These are phyloP conservation scores for Sporothrix phasma DNA, from an alignment of 2,329 filamentous ascomycete genomes.

Conservation along the genomic window DNA sequence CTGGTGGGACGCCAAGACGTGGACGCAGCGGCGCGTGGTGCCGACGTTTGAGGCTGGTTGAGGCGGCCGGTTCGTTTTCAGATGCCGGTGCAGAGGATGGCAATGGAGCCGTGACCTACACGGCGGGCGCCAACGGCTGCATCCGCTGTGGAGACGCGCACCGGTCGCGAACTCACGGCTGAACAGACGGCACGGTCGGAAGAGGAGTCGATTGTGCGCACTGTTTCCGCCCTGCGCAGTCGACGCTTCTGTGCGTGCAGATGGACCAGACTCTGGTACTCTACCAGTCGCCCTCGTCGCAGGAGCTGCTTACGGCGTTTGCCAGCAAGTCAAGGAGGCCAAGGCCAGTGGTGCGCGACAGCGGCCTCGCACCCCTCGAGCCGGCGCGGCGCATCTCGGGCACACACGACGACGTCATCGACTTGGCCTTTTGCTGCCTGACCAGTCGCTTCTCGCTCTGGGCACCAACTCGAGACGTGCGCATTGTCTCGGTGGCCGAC, in stretches of 20 bases:
- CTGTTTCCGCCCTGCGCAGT: conserved; percentile 54
- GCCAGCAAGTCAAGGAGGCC: neutral
- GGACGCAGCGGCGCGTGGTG: conserved; percentile 72
- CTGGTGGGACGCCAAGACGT: conserved; percentile 78
- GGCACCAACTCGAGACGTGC: conserved; percentile 91
- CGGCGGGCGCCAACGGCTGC: conserved; percentile 73
- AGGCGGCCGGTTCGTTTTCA: conserved; percentile 66
- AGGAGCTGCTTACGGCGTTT: conserved; percentile 21
- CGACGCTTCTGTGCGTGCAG: conserved; percentile 72
- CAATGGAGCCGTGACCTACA: conserved; percentile 60
- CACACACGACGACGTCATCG: conserved; percentile 96
- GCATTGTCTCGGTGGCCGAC: conserved; percentile 64
- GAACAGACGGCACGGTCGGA: conserved; percentile 56
- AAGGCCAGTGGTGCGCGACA: conserved; percentile 7
- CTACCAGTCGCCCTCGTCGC: conserved; percentile 41
- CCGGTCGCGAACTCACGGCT: conserved; percentile 67
- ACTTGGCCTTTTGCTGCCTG: conserved; percentile 77
- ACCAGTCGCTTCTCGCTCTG: conserved; percentile 73
- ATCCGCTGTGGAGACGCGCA: conserved; percentile 69
- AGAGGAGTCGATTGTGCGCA: conserved; percentile 57
- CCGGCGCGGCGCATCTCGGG: conserved; percentile 77
- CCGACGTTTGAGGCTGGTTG: conserved; percentile 78
- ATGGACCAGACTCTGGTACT: conserved; percentile 80
- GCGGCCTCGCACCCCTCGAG: conserved; percentile 30
- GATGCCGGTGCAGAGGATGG: conserved; percentile 23